Percentiles rank a stretch among this genome's conserved stretches.
Conservation (phyloP, 768 basidiomycete species). For the Vararia minispora region DNA sequence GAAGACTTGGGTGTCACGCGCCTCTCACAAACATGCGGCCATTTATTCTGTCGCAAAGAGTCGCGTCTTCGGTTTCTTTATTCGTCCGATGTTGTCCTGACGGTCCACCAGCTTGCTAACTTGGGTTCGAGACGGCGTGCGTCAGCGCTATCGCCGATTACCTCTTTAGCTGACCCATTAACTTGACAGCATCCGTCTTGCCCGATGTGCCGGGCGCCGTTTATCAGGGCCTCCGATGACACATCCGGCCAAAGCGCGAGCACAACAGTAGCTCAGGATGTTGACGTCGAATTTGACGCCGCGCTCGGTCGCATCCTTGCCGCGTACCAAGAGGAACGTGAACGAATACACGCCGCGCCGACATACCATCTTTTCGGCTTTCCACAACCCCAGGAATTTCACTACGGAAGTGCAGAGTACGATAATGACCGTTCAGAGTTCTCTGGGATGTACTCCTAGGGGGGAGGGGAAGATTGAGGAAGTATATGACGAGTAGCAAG, state of each 20-base stretch:
- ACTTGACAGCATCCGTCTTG: conserved; percentile 47
- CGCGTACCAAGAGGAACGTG: conserved; percentile 5
- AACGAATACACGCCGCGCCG: background rate
- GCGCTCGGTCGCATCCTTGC: conserved; percentile 5
- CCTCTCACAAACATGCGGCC: conserved; percentile 32
- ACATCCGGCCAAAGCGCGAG: too few species aligned
- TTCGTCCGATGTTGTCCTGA: conserved; percentile 4
- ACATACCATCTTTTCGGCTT: too few species aligned
- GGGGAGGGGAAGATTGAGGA: too few species aligned
- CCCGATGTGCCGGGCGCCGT: conserved; percentile 47
- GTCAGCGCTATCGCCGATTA: background rate
- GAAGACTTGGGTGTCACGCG: conserved; percentile 63
- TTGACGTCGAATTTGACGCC: background rate
- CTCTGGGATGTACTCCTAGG: conserved; percentile 52
- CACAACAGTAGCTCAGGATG: too few species aligned
- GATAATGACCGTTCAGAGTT: conserved; percentile 26
- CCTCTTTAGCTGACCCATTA: conserved; percentile 7
- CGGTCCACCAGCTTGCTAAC: conserved; percentile 8
- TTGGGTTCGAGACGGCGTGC: conserved; percentile 14
- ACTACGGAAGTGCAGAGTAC: conserved; percentile 1
- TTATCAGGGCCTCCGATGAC: conserved; percentile 21
- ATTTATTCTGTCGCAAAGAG: conserved; percentile 79
- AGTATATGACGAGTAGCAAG: too few species aligned
- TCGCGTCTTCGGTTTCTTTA: conserved; percentile 26
- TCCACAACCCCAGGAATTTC: too few species aligned